Conservation (phyloP, 2,329 filamentous ascomycete species). For the Sphaerulina vaccinii region DNA sequence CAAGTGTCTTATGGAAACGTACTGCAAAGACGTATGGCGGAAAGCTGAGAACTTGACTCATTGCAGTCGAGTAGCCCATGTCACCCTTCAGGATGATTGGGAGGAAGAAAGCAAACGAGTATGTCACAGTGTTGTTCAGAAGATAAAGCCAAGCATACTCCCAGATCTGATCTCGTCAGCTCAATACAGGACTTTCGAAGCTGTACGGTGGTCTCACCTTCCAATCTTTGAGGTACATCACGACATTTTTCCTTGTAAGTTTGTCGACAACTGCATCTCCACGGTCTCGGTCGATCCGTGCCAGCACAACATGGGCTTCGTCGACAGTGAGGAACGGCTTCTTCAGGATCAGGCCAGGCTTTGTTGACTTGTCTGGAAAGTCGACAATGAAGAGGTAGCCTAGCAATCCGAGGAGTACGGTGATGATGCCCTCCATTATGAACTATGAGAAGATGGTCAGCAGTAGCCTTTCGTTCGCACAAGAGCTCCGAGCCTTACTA, state of each 20-base stretch:
- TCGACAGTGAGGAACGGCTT: slow-evolving; percentile 25
- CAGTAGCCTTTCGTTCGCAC: no score
- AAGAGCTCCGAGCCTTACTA: no score
- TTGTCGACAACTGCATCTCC: slow-evolving; percentile 38
- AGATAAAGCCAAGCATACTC: slow-evolving; percentile 35
- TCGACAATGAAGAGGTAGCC: slow-evolving; percentile 36
- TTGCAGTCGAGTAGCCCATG: slow-evolving; percentile 39
- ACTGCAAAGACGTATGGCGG: slow-evolving; percentile 37
- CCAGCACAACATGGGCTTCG: slow-evolving; percentile 33
- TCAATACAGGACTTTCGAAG: not conserved
- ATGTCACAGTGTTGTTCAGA: slow-evolving; percentile 34
- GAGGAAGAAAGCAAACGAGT: slow-evolving; percentile 41
- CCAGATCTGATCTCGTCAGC: no score
- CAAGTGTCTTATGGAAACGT: not conserved
- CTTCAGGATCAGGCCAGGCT: slow-evolving; percentile 21
- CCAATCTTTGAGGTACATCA: slow-evolving; percentile 39
- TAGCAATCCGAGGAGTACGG: slow-evolving; percentile 37
- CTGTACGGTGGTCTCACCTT: slow-evolving; percentile 27
- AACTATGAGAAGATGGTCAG: no score
- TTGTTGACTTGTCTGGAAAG: slow-evolving; percentile 29
- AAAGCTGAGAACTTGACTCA: slow-evolving; percentile 37
- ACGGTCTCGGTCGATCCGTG: slow-evolving; percentile 40
- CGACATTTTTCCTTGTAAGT: slow-evolving; percentile 22
- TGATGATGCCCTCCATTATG: slow-evolving; percentile 46
- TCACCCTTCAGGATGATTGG: slow-evolving; percentile 41